phyloP scores from a whole-genome alignment of 2,329 filamentous ascomycete genomes.

The Cyphellophora attinorum region DNA sequence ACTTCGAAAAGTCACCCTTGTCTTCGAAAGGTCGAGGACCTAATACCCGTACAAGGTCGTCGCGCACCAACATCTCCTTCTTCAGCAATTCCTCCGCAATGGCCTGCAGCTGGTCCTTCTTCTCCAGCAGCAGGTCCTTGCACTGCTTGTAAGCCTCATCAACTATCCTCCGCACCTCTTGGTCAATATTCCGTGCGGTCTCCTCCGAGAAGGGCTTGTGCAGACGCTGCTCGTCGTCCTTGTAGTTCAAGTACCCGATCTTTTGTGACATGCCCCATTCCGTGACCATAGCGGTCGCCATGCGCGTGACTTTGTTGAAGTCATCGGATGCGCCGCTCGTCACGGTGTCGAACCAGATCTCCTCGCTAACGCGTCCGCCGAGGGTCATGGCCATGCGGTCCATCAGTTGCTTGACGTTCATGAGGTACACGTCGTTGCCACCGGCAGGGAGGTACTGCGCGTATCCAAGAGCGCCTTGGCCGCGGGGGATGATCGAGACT shows the following conservation, averaged over 20 bases:
- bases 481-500: conserved; percentile 95
- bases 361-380: conserved; percentile 87
- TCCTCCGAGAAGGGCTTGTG: conserved; percentile 95
- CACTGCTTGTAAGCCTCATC: conserved; percentile 90
- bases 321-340: conserved; percentile 93
- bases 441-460: conserved; percentile 90
- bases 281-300: conserved; percentile 98
- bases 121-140: conserved; percentile 68
- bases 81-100: conserved; percentile 85
- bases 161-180: conserved; percentile 83
- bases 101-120: conserved; percentile 79
- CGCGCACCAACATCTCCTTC: conserved; percentile 84
- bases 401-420: conserved; percentile 94
- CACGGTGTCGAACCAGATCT: conserved; percentile 92
- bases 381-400: conserved; percentile 99
- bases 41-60: conserved; percentile 71
- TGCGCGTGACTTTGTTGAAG: conserved; percentile 94
- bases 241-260: conserved; percentile 85
- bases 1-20: conserved; percentile 83
- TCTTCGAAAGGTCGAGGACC: conserved; percentile 80
- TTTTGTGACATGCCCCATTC: conserved; percentile 97
- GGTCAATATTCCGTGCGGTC: conserved; percentile 84
- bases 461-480: conserved; percentile 86
- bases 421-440: conserved; percentile 70
- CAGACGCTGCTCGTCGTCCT: conserved; percentile 69